Evolutionary conservation across 352 stramenopile species (phyloP).

Genomic region (Globisporangium solare): DNA sequence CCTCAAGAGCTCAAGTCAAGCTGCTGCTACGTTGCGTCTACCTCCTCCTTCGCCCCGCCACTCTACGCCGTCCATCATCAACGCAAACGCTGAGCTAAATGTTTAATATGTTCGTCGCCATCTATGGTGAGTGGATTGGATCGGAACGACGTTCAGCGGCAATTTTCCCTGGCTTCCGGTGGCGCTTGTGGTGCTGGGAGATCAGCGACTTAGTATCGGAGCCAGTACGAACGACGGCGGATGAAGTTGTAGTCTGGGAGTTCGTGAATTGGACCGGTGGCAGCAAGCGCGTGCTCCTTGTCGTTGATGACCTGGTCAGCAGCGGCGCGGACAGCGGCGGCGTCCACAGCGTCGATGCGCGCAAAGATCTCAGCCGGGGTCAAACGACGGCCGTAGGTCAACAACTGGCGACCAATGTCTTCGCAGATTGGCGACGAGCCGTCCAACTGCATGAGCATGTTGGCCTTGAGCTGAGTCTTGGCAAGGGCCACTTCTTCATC

Average conservation of each 20-base stretch:
- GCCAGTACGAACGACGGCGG: slow-evolving; percentile 98
- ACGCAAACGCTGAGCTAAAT: not conserved
- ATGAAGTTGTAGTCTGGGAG: slow-evolving; percentile 99
- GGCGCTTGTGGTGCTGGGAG: slow-evolving; percentile 5
- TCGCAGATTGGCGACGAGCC: slow-evolving; percentile 97
- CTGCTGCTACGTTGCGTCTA: not conserved
- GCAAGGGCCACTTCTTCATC: slow-evolving; percentile 97
- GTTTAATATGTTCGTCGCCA: slow-evolving; percentile 4
- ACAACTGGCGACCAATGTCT: slow-evolving; percentile 99
- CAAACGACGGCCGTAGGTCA: slow-evolving; percentile 96
- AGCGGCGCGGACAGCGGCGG: slow-evolving; percentile 88
- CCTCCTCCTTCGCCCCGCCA: not conserved
- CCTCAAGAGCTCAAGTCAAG: slow-evolving; percentile 1
- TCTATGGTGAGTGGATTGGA: slow-evolving; percentile 12
- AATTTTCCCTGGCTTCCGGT: slow-evolving; percentile 6
- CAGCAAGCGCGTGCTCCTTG: slow-evolving; percentile 98
- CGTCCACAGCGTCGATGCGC: slow-evolving; percentile 98
- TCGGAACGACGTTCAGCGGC: slow-evolving; percentile 1
- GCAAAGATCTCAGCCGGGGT: slow-evolving; percentile 98
- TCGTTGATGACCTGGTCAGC: slow-evolving; percentile 94
- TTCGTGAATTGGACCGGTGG: slow-evolving; percentile 97
- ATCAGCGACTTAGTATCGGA: slow-evolving; percentile 77
- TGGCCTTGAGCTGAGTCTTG: slow-evolving; percentile 99
- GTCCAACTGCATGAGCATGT: slow-evolving; percentile 99
- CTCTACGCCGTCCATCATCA: not conserved